Evolutionary conservation across 768 basidiomycete species (phyloP).

Genomic region (Lentinula aciculospora): DNA sequence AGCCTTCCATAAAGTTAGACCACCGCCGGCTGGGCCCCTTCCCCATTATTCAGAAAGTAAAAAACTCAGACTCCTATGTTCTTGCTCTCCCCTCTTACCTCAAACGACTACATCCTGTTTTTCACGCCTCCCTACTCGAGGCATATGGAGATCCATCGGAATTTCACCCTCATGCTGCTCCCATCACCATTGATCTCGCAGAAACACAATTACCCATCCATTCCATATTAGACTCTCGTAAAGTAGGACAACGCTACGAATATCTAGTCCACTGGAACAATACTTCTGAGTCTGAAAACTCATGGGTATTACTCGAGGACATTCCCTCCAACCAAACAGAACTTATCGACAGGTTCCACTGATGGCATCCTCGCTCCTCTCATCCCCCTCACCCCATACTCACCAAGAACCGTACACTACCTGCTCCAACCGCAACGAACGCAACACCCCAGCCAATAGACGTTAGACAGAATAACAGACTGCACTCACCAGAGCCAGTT

Average conservation of each 20-base stretch:
- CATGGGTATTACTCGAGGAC: constrained; percentile 30
- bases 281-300: constrained; percentile 21
- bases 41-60: too few relatives aligned
- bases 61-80: constrained; percentile 22
- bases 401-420: too few relatives aligned
- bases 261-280: constrained; percentile 23
- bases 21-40: too few relatives aligned
- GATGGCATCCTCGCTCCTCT: constrained; percentile 22
- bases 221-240: constrained; percentile 24
- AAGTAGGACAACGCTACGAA: too few relatives aligned
- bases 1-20: too few relatives aligned
- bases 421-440: too few relatives aligned
- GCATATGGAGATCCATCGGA: constrained; percentile 22
- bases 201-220: constrained; percentile 17
- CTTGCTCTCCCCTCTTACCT: constrained; percentile 26
- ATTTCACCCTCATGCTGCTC: constrained; percentile 21
- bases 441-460: too few relatives aligned
- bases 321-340: constrained; percentile 23
- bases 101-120: constrained; percentile 31
- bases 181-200: constrained; percentile 15
- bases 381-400: too few relatives aligned
- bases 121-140: constrained; percentile 30
- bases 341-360: constrained; percentile 26
- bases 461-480: too few relatives aligned
- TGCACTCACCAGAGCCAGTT: too few relatives aligned